Base-by-base conservation (phyloP, 768 basidiomycete genomes). In the Podaxis sp. region DNA sequence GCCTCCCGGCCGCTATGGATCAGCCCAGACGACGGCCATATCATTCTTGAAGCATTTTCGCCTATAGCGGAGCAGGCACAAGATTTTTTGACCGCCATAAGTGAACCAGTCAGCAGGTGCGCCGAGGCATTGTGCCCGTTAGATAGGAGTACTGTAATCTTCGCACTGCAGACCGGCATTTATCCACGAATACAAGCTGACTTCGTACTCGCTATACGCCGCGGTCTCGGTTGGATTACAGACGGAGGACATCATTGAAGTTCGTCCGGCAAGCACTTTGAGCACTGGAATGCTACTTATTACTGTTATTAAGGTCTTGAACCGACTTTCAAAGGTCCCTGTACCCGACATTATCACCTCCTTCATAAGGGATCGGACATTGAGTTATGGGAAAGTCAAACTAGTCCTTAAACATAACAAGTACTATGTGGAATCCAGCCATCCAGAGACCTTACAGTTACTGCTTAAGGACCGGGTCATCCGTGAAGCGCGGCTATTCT, bases 111-210 rank as follows among this genome's bases (percentile, higher is more conserved):
- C 70, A 98, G 95, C 83, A 89, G 95, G 95, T 96, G 76, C 76
- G 92, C 81, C 70, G 60, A 51, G 56, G 63, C 41, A 56, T 33
- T 10, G 40, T 52, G 58, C 38, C 48, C n/a, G 30, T 24, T 64
- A 62, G 62, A 60, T 49, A 62, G 24, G n/a, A 40, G 15, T 41
- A 28, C 44, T 57, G 60, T 66, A 67, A 65, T 60, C 58, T 68
- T 69, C 67, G 58, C 66, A 52, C 66, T 66, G 38, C 71, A 96
- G 96, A 81, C 97, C 97, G 57, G 89, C 94, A 53, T 95, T 96
- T 77, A 96, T 99, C 66, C 96, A 99, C 78, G 97, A 99, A 81
- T 99, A 99, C 83, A 95, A 96, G 78, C 87, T 99, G 72, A 99
- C 96, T 62, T 90, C 95, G 50, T 97, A 99, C 76, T 99, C 96